These are phyloP conservation scores for Cryptosporidium xiaoi DNA, from an alignment of 169 alveolate genomes.

Conservation along the genomic window DNA sequence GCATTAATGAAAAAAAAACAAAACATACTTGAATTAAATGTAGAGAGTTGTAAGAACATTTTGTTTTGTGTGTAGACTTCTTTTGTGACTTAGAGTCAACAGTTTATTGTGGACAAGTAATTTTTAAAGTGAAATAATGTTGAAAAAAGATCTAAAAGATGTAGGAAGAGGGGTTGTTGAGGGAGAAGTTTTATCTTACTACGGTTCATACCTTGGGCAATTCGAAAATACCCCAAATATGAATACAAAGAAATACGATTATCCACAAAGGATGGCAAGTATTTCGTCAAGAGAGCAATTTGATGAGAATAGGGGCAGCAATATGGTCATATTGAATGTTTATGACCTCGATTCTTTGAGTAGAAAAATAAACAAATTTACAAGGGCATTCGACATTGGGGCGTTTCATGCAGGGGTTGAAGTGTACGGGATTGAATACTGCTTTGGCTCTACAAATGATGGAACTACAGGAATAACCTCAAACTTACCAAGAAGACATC, in stretches of 20 bases:
- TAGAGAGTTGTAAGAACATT: neutral
- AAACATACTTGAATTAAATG: too few relatives aligned
- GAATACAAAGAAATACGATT: neutral
- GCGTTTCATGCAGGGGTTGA: conserved; percentile 77
- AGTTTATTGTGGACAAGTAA: conserved; percentile 6
- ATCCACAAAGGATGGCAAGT: neutral
- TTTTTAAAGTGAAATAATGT: neutral
- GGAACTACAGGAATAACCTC: conserved; percentile 71
- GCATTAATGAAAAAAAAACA: too few relatives aligned
- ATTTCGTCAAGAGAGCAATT: conserved; percentile 5
- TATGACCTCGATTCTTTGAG: conserved; percentile 70
- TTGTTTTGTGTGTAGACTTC: neutral
- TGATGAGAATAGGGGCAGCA: conserved; percentile 20
- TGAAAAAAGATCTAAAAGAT: too few relatives aligned
- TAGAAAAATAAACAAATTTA: conserved; percentile 60
- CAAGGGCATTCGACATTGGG: conserved; percentile 67
- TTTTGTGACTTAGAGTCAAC: neutral
- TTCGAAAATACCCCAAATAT: conserved; percentile 28
- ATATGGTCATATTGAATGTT: conserved; percentile 71
- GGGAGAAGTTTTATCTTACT: too few relatives aligned
- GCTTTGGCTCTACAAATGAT: conserved; percentile 75
- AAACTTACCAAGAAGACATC: conserved; percentile 73
- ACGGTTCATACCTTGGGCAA: conserved; percentile 5
- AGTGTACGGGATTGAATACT: conserved; percentile 74
- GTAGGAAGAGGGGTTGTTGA: too few relatives aligned